A percentile compares a stretch with the other conserved stretches of the same genome.
These are phyloP conservation scores for Drechslera avenae DNA, from an alignment of 2,329 filamentous ascomycete species.

Conservation along the genomic window DNA sequence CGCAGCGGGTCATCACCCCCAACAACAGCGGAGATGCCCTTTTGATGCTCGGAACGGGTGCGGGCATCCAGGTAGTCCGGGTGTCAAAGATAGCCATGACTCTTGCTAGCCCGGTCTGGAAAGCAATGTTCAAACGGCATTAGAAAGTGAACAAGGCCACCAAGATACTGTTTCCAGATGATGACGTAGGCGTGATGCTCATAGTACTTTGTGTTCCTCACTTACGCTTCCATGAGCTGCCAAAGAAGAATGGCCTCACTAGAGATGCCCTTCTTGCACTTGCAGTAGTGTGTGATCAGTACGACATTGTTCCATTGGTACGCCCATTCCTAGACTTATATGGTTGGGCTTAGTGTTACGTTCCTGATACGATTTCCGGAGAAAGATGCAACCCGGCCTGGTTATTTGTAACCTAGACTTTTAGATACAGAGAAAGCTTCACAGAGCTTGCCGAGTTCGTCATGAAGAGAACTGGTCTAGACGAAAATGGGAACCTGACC, in stretches of 20 bases:
- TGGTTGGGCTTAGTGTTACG: constrained; percentile 13
- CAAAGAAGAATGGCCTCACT: constrained; percentile 14
- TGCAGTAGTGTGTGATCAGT: constrained; percentile 40
- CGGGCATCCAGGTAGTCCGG: constrained; percentile 14
- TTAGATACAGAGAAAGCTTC: constrained; percentile 23
- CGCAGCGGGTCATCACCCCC: constrained; percentile 12
- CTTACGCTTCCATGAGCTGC: constrained; percentile 13
- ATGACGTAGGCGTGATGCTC: constrained; percentile 11
- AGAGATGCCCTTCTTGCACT: constrained; percentile 30
- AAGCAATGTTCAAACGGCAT: constrained; percentile 21
- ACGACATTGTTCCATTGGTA: constrained; percentile 36
- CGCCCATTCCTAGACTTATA: constrained; percentile 19
- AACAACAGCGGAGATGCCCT: constrained; percentile 16
- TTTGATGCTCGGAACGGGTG: constrained; percentile 10
- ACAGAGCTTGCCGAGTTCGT: constrained; percentile 8
- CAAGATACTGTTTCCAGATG: constrained; percentile 31
- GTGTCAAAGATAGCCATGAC: constrained; percentile 18
- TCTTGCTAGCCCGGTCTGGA: constrained; percentile 28
- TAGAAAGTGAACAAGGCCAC: constrained; percentile 16
- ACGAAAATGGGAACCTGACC: constrained; percentile 1
- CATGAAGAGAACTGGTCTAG: constrained; percentile 7
- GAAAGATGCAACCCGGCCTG: constrained; percentile 10
- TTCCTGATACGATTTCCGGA: constrained; percentile 6
- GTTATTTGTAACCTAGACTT: constrained; percentile 24
- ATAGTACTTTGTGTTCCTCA: constrained; percentile 11